Evolutionary conservation across 768 basidiomycete genomes (phyloP), one percentile per base, ranked within the genome.

Genomic region (Tephrocybe sp.): DNA sequence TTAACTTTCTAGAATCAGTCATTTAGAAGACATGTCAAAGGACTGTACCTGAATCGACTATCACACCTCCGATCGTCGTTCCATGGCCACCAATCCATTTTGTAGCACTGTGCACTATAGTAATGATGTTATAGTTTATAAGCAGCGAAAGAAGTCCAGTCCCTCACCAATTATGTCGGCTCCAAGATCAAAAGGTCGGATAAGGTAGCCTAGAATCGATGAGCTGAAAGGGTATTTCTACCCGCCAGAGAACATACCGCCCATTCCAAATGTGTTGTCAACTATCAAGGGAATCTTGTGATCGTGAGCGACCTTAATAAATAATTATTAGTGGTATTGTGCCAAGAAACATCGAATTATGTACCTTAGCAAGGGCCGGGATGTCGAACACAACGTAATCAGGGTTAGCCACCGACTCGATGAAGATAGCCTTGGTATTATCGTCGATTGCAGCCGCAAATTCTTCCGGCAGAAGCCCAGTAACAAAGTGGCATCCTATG

Each of bases 51-150:
- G 79, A 77, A 64, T 90, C 88, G 41, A 92, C 66, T 51, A 93
- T 71, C 24, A 90, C 80, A 36, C 90, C 90, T 3, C 76, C 88
- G 41, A 93, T 88, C 20, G 86, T 87, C 0, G 84, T 90, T 25
- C 90, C 89, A 54, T 90, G 88, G 0, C 86, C 85, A 11, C 86
- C 84, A 28, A 91, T 90, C 90, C 90, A 93, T 61, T 93, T 91
- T 1, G 90, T 90, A 0, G 86, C 86, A 44, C 84, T 86, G 64
- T 90, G 84, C 15, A 90, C 84, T 75, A 24, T 12, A 12, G n/a
- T n/a, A 36, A 5, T 36, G 60, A 49, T 3, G 50, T 9, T 33
- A 26, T 15, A 21, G 25, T 40, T 30, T 11, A 10, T 37, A 39
- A 3, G 3, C 14, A 10, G 10, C n/a, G 15, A 25, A 12, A 4